Evolutionary conservation across 345 rosid species (phyloP), one percentile per base, ranked within the genome.

Genomic region (Erodium maritimum): DNA sequence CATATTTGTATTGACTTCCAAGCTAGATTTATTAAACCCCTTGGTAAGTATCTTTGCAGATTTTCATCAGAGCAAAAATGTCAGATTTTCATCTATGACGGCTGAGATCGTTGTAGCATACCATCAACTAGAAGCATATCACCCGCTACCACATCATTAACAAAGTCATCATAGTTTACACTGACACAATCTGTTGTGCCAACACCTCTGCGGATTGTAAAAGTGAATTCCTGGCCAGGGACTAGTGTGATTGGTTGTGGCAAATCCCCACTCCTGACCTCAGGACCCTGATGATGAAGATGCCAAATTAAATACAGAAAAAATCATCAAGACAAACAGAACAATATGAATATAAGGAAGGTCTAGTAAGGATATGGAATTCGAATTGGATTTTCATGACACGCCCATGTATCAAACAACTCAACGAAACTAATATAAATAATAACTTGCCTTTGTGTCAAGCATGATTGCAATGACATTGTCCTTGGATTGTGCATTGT

Each of bases 71-170:
- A 20, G 46, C 42, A 23, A 61, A 61, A 8, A 37, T 25, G 37
- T 29, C 9, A 29, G 37, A 29, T 29, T 29, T 29, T 6, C 37
- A 29, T 29, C 37, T 29, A 29, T 29, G 37, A 17, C n/a, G 19
- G 21, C n/a, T n/a, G 5, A 50, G 10, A 51, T 53, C 19, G 4
- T 33, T 17, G 2, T 57, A 56, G 59, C 78, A 59, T 89, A 93
- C 97, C 99, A 76, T 93, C 99, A 74, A 93, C 96, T 66, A 93
- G 96, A 72, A 93, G 91, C 91, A 93, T 93, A 78, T 93, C 99
- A 21, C 96, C 97, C 17, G 53, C 80, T 77, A 85, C 99, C 34
- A 93, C 96, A 57, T 89, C 99, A 55, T 74, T 90, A 61, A 93
- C 91, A 69, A 93, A 93, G 65, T 93, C 99, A 63, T 93, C 99